Evolutionary conservation across 331 rosid species (phyloP).

Genomic region (Malus hybrid): DNA sequence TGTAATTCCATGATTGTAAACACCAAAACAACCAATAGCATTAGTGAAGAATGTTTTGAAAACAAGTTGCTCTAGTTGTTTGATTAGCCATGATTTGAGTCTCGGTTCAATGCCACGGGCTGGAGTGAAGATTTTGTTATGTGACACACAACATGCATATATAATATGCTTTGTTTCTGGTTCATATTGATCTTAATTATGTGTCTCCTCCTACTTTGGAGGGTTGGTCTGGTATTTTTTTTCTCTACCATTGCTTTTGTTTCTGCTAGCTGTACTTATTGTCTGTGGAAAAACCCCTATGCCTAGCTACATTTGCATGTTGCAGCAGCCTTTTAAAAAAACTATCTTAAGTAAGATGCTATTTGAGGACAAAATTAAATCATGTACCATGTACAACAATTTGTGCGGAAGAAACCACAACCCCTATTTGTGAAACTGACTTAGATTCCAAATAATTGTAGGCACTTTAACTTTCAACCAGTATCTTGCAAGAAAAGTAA

Average conservation of each 20-base stretch:
- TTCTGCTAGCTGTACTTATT: not conserved
- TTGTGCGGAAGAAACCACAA: conserved; percentile 26
- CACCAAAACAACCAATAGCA: not conserved
- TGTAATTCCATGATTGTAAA: not conserved
- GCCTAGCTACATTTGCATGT: conserved; percentile 10
- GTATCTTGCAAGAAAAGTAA: not conserved
- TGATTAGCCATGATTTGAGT: not conserved
- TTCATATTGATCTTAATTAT: not conserved
- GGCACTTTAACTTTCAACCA: conserved; percentile 11
- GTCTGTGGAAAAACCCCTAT: not conserved
- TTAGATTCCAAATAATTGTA: conserved; percentile 30
- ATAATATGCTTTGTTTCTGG: conserved; percentile 5
- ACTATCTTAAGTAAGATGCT: not conserved
- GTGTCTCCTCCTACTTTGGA: not conserved
- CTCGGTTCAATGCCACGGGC: not conserved
- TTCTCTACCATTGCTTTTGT: not conserved
- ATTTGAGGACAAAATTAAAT: conserved; percentile 11
- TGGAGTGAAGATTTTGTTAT: not conserved
- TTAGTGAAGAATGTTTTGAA: not conserved
- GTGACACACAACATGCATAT: not conserved
- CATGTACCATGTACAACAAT: conserved; percentile 10
- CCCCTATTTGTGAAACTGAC: conserved; percentile 19
- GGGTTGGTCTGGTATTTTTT: not conserved
- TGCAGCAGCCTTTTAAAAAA: not conserved
- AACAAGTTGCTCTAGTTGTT: not conserved